Percentiles rank a stretch among this genome's conserved stretches.
phyloP scores from a whole-genome alignment of 805 yeast genomes.

The Zygotorulaspora sp. region DNA sequence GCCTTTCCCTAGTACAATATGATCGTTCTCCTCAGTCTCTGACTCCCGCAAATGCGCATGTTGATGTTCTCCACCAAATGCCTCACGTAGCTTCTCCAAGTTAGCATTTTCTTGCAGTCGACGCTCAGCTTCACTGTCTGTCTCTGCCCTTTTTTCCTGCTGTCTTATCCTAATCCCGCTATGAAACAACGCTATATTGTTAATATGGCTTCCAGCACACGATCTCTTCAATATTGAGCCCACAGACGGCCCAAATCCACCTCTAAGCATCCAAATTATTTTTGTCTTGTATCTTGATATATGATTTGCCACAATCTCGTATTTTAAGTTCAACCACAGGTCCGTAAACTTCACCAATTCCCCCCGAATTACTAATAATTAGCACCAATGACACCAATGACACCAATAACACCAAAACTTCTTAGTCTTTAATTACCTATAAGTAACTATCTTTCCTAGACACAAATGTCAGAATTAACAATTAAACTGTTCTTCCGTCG shows the following conservation, averaged over 20 bases:
- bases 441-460: too few species aligned
- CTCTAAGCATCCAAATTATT: background rate
- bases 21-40: slow-evolving; percentile 42
- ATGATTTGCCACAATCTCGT: too few species aligned
- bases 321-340: too few species aligned
- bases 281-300: too few species aligned
- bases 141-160: background rate
- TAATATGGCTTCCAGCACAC: background rate
- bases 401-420: background rate
- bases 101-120: slow-evolving; percentile 19
- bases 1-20: slow-evolving; percentile 33
- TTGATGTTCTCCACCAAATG: slow-evolving; percentile 28
- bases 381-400: background rate
- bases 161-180: background rate
- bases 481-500: too few species aligned
- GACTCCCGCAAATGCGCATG: slow-evolving; percentile 42
- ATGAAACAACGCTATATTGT: slow-evolving; percentile 1
- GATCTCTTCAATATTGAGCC: background rate
- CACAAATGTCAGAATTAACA: too few species aligned
- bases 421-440: background rate
- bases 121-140: slow-evolving; percentile 15
- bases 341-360: too few species aligned
- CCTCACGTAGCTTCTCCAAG: slow-evolving; percentile 16
- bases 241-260: background rate
- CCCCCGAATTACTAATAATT: too few species aligned